These are phyloP conservation scores for Colletotrichum limetticola DNA, from an alignment of 2,329 filamentous ascomycete species.

Conservation along the genomic window DNA sequence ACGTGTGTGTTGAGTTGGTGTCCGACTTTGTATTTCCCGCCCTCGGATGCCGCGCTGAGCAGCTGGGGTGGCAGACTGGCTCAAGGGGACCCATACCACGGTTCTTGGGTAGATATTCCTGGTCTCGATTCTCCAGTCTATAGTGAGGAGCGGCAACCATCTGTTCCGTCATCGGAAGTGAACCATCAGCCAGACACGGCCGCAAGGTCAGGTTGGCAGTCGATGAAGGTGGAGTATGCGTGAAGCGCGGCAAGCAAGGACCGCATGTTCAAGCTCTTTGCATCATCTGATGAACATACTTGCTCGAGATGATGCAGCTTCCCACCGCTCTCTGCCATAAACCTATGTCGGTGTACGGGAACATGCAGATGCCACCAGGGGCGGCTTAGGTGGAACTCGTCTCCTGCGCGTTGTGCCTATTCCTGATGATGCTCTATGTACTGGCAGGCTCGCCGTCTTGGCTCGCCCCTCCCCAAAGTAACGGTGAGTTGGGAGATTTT, in stretches of 20 bases:
- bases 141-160: neutral
- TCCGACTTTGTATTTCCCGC: neutral
- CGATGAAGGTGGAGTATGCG: neutral
- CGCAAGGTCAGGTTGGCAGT: neutral
- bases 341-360: slow-evolving; percentile 22
- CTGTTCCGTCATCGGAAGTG: neutral
- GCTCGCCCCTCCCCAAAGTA: slow-evolving; percentile 14
- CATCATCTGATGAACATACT: slow-evolving; percentile 16
- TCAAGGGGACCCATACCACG: neutral
- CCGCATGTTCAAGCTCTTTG: slow-evolving; percentile 5
- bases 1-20: neutral
- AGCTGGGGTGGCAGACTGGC: neutral
- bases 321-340: slow-evolving; percentile 20
- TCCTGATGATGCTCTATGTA: neutral
- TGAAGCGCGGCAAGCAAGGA: neutral
- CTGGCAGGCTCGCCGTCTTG: neutral
- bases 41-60: slow-evolving; percentile 7
- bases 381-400: neutral
- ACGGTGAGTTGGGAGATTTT: slow-evolving; percentile 29
- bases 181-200: neutral
- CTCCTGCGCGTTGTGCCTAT: neutral
- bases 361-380: slow-evolving; percentile 12
- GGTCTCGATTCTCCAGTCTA: neutral
- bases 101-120: neutral
- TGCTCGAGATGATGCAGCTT: slow-evolving; percentile 22